These are phyloP conservation scores for Vitis riparia DNA, from an alignment of 164 flowering plant genomes.

Conservation along the genomic window DNA sequence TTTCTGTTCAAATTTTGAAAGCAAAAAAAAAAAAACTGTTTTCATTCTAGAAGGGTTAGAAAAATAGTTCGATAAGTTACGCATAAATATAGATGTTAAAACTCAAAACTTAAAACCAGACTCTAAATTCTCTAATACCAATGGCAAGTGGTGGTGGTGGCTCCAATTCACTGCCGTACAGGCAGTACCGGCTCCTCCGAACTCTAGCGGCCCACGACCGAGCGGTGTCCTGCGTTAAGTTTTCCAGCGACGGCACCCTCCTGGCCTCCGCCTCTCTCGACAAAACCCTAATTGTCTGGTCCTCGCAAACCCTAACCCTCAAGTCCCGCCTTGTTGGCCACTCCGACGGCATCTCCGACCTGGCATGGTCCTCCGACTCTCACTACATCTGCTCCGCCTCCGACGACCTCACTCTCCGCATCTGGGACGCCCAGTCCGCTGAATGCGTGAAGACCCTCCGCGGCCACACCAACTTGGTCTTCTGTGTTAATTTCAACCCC, in stretches of 20 bases:
- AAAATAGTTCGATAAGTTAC: no score
- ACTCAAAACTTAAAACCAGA: neutral
- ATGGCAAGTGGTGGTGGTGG: conserved; percentile 30
- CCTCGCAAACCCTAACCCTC: conserved; percentile 48
- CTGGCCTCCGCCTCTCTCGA: conserved; percentile 93
- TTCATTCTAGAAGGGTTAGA: no score
- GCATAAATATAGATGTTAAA: neutral
- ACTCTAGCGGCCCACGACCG: conserved; percentile 59
- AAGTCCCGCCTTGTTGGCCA: conserved; percentile 68
- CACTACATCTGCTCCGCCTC: conserved; percentile 96
- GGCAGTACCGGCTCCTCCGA: conserved; percentile 56
- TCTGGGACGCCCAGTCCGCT: conserved; percentile 78
- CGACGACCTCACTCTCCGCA: conserved; percentile 83
- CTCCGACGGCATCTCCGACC: conserved; percentile 81
- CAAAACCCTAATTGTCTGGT: conserved; percentile 76
- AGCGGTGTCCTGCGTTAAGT: conserved; percentile 88
- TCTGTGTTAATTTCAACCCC: conserved; percentile 90
- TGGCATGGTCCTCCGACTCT: conserved; percentile 95
- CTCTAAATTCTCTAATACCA: neutral
- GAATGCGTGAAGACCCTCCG: conserved; percentile 75
- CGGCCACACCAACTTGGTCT: conserved; percentile 78
- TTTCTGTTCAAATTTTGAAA: no score
- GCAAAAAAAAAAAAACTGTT: no score
- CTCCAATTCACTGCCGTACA: conserved; percentile 35
- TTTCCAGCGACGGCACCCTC: conserved; percentile 82